Base-by-base conservation (phyloP, 2,329 filamentous ascomycete species). In the Myrmaecium sp. region DNA sequence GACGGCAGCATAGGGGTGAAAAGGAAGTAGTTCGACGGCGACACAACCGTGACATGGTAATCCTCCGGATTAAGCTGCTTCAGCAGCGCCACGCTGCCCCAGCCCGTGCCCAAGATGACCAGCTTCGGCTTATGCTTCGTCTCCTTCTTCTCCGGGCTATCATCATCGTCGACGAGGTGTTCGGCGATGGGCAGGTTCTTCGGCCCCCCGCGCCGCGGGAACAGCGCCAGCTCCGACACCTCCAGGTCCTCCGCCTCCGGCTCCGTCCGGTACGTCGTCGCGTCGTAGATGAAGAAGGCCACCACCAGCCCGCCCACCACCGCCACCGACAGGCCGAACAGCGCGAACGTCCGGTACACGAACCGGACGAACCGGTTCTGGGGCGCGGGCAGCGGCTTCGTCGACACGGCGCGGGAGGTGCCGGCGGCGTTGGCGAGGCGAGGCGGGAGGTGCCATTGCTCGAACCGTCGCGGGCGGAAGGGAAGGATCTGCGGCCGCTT, bases 1-100 rank as follows among this genome's bases (percentile, higher is more conserved):
- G 83, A 93, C 2, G 89, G 89, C 22, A 98, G 63, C 84, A 98
- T 95, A 1, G 89, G 89, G 2, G 89, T 98, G 52, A 98, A 98
- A 17, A 98, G 58, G 56, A 98, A 98, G 57, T 95, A 93, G 44
- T 95, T 95, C 18, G 78, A 78, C 0, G 89, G 86, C 8, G 83
- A 92, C 22, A 98, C 76, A 20, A 98, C 77, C 4, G 86, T 95
- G 38, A 98, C 75, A 51, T 98, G 84, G 47, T 94, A 98, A 41
- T 94, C 81, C 8, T 84, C 81, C 0, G 83, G 75, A 34, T 86
- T 78, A 35, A 98, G 55, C 34, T 81, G 76, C 57, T 98, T 98
- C 39, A 98, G 57, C 32, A 98, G 58, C 4, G 86, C 81, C 33
- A 98, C 79, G 42, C 82, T 82, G 28, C 84, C 89, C 89, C 89